Conservation (phyloP, 2,329 filamentous ascomycete genomes). For the Ophiostoma pallidulum region DNA sequence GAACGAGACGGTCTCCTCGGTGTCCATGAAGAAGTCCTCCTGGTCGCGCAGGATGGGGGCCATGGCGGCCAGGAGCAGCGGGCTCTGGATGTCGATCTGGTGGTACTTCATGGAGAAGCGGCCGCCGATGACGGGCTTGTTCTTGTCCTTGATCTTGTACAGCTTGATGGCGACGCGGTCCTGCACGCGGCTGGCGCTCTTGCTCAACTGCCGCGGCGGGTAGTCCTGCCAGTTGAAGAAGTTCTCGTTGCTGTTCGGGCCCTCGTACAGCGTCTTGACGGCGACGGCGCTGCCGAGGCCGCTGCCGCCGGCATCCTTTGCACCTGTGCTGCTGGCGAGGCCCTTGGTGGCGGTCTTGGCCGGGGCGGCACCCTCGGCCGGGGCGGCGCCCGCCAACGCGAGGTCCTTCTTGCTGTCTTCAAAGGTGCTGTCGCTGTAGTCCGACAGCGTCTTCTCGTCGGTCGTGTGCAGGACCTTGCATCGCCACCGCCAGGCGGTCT, state of each 20-base stretch:
- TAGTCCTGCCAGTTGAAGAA: conserved; percentile 31
- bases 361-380: not conserved
- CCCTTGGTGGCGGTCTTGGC: not conserved
- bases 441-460: conserved; percentile 19
- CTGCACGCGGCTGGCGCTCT: conserved; percentile 26
- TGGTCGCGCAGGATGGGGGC: conserved; percentile 32
- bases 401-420: not conserved
- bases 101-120: conserved; percentile 31
- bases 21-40: conserved; percentile 31
- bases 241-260: conserved; percentile 18
- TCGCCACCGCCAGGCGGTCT: conserved; percentile 18
- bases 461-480: conserved; percentile 19
- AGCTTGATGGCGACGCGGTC: conserved; percentile 35
- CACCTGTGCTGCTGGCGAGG: not conserved
- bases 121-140: conserved; percentile 31
- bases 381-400: not conserved
- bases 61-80: conserved; percentile 31
- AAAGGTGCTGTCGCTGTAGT: conserved; percentile 13
- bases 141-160: conserved; percentile 36
- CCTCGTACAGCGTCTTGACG: conserved; percentile 34
- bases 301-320: conserved; percentile 14
- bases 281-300: conserved; percentile 16
- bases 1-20: conserved; percentile 29
- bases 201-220: conserved; percentile 34
- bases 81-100: conserved; percentile 34